Evolutionary conservation across 192 early-diverging fungal genomes (phyloP), one percentile per base, ranked within the genome.

Genomic region (Entophlyctis helioformis): DNA sequence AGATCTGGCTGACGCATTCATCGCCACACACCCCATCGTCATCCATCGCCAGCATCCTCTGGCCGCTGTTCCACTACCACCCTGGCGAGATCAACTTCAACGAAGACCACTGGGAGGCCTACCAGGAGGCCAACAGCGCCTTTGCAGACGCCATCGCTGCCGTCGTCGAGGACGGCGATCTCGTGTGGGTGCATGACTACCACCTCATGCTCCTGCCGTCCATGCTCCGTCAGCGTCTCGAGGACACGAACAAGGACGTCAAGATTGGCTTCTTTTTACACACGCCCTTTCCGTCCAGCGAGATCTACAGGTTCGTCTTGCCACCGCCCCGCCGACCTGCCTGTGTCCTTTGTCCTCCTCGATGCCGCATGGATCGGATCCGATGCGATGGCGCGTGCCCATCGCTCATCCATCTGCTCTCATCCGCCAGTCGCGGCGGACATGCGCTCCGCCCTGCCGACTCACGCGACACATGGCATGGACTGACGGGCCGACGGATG

Each of bases 21-120:
- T n/a, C n/a, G n/a, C n/a, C n/a, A n/a, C n/a, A n/a, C n/a, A n/a
- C n/a, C n/a, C n/a, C 16, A 25, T 37, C 25, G 8, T 25, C 27
- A 54, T 44, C 18, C 32, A 6, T n/a, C 26, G 18, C 28, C 59
- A 89, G 87, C 55, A 95, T 98, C 45, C 80, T 98, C 32, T 96
- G 92, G 96, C 96, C 96, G 4, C 67, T 99, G 40, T 99, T 99
- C 72, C 96, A 99, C 64, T 99, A 99, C 64, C 91, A 97, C 54
- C 91, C 92, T 9, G 90, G 92, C 38, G 96, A 99, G 67, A 94
- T 99, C 54, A 78, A 82, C 5, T 99, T 99, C 54, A 83, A 91
- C 61, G 85, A 90, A 57, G 76, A 77, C 8, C 80, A 87, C 59
- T 99, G 91, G 91, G 85, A 91, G 13, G 91, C 84, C 10, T 99